phyloP scores from a whole-genome alignment of 352 stramenopile species.

The Pythium monospermum region DNA sequence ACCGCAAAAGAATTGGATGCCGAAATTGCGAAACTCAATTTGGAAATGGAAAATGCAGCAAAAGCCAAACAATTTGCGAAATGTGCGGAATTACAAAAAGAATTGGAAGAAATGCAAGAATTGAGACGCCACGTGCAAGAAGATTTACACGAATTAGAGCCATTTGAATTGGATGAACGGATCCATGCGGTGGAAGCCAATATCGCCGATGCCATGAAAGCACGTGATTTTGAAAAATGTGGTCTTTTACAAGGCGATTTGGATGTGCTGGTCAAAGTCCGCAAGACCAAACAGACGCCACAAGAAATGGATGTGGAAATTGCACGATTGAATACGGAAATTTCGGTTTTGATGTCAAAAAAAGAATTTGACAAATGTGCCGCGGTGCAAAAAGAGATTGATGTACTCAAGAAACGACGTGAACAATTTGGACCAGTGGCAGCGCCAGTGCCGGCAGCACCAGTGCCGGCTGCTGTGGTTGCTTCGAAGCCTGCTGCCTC shows the following conservation, averaged over 20 bases:
- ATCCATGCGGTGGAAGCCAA: conserved; percentile 59
- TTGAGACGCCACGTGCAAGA: conserved; percentile 73
- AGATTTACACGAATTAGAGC: conserved; percentile 82
- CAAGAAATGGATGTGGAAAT: conserved; percentile 82
- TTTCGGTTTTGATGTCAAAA: conserved; percentile 61
- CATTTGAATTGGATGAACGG: conserved; percentile 75
- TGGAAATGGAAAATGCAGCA: conserved; percentile 72
- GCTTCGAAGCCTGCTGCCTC: conserved; percentile 6
- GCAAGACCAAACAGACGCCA: conserved; percentile 85
- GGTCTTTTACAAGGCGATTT: conserved; percentile 62
- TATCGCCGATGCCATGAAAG: conserved; percentile 73
- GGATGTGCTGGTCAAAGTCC: conserved; percentile 56
- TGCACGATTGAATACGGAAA: conserved; percentile 56
- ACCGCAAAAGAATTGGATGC: conserved; percentile 83
- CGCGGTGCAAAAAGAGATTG: conserved; percentile 81
- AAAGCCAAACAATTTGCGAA: conserved; percentile 75
- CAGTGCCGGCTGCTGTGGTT: conserved; percentile 3
- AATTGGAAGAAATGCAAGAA: conserved; percentile 75
- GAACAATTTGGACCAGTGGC: conserved; percentile 44
- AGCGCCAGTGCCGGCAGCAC: conserved; percentile 14
- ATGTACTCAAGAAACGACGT: conserved; percentile 65
- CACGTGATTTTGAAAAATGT: conserved; percentile 78
- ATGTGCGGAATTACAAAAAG: conserved; percentile 77
- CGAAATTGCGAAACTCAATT: conserved; percentile 70
- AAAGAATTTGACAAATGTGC: conserved; percentile 87